Evolutionary conservation across 1,284 basidiomycete genomes (phyloP), one percentile per base, ranked within the genome.

Genomic region (Heimioporus retisporus): DNA sequence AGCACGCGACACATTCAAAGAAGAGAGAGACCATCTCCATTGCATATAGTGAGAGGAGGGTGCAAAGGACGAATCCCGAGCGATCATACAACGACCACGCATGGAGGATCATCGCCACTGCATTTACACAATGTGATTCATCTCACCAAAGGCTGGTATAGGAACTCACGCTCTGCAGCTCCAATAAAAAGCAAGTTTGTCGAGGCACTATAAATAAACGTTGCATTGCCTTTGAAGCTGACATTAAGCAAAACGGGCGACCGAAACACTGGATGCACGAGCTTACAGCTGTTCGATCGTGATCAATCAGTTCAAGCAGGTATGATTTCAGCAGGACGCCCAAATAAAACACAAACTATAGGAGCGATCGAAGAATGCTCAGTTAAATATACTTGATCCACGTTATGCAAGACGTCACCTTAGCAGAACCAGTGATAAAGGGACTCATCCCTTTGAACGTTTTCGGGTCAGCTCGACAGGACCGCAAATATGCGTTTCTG

Each of bases 31-130:
- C 10, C 35, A 40, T 40, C 35, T 40, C 35, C 35, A 40, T 13
- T 1, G 35, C 35, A 40, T 40, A 40, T 40, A 40, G 35, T 40
- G 35, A 40, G 35, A 70, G 53, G 25, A 69, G 60, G 19, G 57
- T 25, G 21, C 31, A 35, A 19, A 69, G 59, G 19, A 70, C 46
- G 21, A 61, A 25, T 28, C 15, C 61, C 18, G 68, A 69, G 7
- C 28, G 46, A 11, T 3, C 10, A 31, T 69, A 70, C 35, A 70
- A 48, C 25, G 59, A 61, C 61, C 68, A 69, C 21, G 61, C 56
- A 15, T 61, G 68, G n/a, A 70, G 68, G 18, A 67, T 55, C 68
- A 69, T 67, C 6, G 31, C 43, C 59, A 63, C 68, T 69, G 44
- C 50, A 46, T 42, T 19, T 6, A 42, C 18, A 16, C 3, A 40